Conservation (phyloP, 345 rosid species). For the Citrus mangshanensis region DNA sequence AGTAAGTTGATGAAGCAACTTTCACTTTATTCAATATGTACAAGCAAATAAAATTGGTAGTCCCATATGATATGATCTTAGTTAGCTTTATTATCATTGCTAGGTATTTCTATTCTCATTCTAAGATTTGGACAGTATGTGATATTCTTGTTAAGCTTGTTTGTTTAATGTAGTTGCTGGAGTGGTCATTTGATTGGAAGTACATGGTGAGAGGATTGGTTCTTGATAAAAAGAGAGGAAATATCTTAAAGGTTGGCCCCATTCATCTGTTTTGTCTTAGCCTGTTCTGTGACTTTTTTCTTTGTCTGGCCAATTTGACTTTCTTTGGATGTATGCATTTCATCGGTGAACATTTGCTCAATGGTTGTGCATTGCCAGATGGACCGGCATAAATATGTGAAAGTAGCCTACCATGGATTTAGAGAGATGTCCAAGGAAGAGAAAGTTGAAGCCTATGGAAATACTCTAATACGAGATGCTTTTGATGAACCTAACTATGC, state of each 20-base stretch:
- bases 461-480: slow-evolving; percentile 75
- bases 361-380: slow-evolving; percentile 47
- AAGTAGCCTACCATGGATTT: slow-evolving; percentile 98
- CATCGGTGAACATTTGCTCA: slow-evolving; percentile 1
- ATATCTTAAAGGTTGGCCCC: slow-evolving; percentile 74
- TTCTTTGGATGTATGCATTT: neutral
- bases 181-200: slow-evolving; percentile 86
- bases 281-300: neutral
- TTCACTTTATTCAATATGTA: neutral
- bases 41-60: neutral
- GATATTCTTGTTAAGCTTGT: slow-evolving; percentile 3
- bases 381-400: slow-evolving; percentile 98
- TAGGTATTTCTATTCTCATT: neutral
- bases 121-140: neutral
- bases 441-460: slow-evolving; percentile 82
- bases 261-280: neutral
- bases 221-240: slow-evolving; percentile 95
- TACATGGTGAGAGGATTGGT: slow-evolving; percentile 99
- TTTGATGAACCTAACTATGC: slow-evolving; percentile 97
- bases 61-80: neutral
- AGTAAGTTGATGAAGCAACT: neutral
- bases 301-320: neutral
- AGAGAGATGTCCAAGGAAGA: slow-evolving; percentile 88
- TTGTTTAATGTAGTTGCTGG: slow-evolving; percentile 53
- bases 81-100: neutral